Percentiles rank a stretch among this genome's conserved stretches.
Conservation (phyloP, 2,329 filamentous ascomycete species). For the Cryoendolithus antarcticus region DNA sequence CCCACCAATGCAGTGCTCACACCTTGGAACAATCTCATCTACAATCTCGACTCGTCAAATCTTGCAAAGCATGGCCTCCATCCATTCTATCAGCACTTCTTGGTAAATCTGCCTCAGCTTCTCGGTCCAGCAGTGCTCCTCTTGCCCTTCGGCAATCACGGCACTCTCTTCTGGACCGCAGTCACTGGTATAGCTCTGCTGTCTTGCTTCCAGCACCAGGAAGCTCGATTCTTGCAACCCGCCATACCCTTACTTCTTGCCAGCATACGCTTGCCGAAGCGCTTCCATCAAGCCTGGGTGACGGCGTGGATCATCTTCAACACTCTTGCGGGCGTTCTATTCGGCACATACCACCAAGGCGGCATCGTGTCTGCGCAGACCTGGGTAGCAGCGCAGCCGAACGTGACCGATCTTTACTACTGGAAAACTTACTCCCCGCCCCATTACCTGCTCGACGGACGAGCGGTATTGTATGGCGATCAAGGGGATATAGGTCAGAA, state of each 20-base stretch:
- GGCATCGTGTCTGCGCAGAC: constrained; percentile 65
- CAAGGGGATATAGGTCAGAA: no score
- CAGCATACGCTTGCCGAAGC: constrained; percentile 54
- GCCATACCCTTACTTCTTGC: constrained; percentile 66
- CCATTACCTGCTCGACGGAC: constrained; percentile 66
- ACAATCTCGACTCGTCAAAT: constrained; percentile 37
- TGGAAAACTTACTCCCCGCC: constrained; percentile 81
- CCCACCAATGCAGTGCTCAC: constrained; percentile 41
- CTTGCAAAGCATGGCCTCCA: constrained; percentile 42
- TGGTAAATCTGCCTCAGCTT: constrained; percentile 40
- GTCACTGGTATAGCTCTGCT: constrained; percentile 58
- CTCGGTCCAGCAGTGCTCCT: constrained; percentile 40
- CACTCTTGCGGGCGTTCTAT: constrained; percentile 51
- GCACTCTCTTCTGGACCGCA: constrained; percentile 57
- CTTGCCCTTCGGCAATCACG: constrained; percentile 37
- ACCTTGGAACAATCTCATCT: constrained; percentile 40
- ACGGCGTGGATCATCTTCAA: constrained; percentile 60
- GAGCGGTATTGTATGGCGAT: constrained; percentile 39
- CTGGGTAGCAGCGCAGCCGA: constrained; percentile 55
- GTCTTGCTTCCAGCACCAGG: constrained; percentile 66
- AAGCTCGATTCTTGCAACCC: constrained; percentile 65
- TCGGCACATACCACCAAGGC: constrained; percentile 74
- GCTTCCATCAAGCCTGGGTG: constrained; percentile 38
- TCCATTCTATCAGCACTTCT: constrained; percentile 39
- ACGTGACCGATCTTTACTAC: constrained; percentile 61